Base-by-base conservation (phyloP, 768 basidiomycete species). In the Russula vinacea region DNA sequence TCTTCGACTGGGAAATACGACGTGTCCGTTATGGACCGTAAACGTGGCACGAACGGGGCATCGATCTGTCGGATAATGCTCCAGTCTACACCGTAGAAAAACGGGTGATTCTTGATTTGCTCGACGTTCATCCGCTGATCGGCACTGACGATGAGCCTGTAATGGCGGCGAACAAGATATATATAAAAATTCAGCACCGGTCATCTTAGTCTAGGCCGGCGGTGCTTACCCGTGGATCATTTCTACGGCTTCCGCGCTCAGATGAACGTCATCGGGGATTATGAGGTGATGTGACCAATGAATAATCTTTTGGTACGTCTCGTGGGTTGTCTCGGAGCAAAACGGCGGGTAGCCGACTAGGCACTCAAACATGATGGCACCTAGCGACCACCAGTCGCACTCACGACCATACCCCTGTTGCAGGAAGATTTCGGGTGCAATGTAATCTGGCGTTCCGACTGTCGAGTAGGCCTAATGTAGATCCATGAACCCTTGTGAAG, bases 371-470 rank as follows among this genome's bases (percentile, higher is more conserved):
- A 93, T 95, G 79, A 98, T 98, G 19, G 94, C 92, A 5, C 97
- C 97, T 33, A 98, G 81, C 9, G 95, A 97, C 97, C 97, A 99
- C 94, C 95, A 98, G 75, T 99, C 97, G 72, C 95, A 98, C 75
- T 96, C 95, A 71, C 95, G 92, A 26, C 92, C 94, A 74, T 98
- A 98, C n/a, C 97, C 97, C 73, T 92, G 88, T 74, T 95, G 93
- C 65, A 89, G 75, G 81, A 98, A 98, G 71, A 98, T 97, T 74
- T 98, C 95, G 0, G 95, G 94, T 3, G 96, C 94, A 70, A 98
- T 97, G 75, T 97, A 84, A 75, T 98, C 96, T 4, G 94, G 95
- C 29, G 95, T 98, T 45, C 95, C 95, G 67, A 98, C 96, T 13
- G 97, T 98, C 3, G 95, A 98, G 76, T 95, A 99, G 4, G 96